Base-by-base conservation (phyloP, 2,329 filamentous ascomycete species). In the Colletotrichum camelliae region DNA sequence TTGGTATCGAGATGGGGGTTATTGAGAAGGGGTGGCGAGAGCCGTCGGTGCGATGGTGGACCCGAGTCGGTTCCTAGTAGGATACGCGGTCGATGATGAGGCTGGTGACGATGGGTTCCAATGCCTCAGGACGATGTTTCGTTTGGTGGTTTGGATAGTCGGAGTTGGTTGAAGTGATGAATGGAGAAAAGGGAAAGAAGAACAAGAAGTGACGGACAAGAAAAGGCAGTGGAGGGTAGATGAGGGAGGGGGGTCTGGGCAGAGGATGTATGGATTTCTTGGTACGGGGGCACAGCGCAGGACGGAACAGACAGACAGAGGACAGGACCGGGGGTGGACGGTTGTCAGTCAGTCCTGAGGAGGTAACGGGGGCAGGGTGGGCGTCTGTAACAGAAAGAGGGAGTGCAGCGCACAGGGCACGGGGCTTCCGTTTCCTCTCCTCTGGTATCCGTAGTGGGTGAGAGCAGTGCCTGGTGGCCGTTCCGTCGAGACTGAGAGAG, bases 111-210 rank as follows among this genome's bases (percentile, higher is more conserved):
- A 70, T 70, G 60, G 48, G 21, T 21, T 37, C 12, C 71, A 67
- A 67, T 67, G 67, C 73, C 70, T 33, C 57, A 62, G 62, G 64
- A 27, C 13, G 9, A 21, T 73, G 64, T 60, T 72, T 72, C 55
- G 70, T 48, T 74, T 70, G 70, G 62, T 73, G 39, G 57, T 67
- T 52, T 52, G 81, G 72, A 64, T 79, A 79, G 24, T 27, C 10
- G 58, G 9, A 61, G 37, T 10, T 71, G 72, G 60, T n/a, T 13
- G 58, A 8, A 15, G 21, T 18, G 21, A 31, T 39, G 21, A 55
- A 73, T 62, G 72, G 55, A 61, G 70, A 39, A 37, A 35, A 31
- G 33, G 60, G 64, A 57, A 67, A n/a, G 52, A 35, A 60, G 52
- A 52, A 0, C 37, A 68, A 7, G 4, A 27, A 27, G 9, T 52